Evolutionary conservation across 441 rosid species (phyloP).

Genomic region (Corymbia citriodora): DNA sequence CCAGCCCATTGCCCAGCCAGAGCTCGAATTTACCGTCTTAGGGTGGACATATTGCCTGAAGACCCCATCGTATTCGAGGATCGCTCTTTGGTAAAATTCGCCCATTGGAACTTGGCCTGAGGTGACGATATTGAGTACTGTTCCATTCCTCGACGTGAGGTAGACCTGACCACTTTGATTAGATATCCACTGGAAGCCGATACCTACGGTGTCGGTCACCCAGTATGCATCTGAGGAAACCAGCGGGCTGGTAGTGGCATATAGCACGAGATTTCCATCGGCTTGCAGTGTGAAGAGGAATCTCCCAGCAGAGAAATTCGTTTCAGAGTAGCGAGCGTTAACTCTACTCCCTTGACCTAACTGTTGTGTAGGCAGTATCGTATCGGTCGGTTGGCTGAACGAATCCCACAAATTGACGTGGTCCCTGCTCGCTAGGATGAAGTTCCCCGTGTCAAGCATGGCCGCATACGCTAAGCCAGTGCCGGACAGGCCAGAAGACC

Average conservation of each 20-base stretch:
- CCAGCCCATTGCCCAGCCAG: background rate
- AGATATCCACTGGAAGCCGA: background rate
- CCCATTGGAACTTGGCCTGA: background rate
- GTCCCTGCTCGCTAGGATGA: background rate
- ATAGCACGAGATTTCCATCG: background rate
- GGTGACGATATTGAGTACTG: background rate
- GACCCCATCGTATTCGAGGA: conserved; percentile 26
- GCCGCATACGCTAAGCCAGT: background rate
- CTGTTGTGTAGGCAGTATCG: fast-evolving
- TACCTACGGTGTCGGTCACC: fast-evolving
- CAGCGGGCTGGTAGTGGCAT: background rate
- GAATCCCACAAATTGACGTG: background rate
- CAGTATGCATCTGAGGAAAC: background rate
- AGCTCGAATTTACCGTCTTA: background rate
- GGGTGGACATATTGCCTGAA: conserved; percentile 21
- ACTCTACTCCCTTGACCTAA: background rate
- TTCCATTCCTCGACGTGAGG: conserved; percentile 6
- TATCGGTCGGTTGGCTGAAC: background rate
- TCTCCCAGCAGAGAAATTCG: background rate
- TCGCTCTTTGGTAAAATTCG: conserved; percentile 18
- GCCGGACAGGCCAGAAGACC: fast-evolving
- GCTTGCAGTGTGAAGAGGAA: background rate
- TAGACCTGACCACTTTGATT: conserved; percentile 16
- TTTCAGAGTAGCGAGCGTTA: background rate
- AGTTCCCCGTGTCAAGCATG: background rate